A percentile compares a stretch with the other conserved stretches of the same genome.
phyloP scores from a whole-genome alignment of 768 basidiomycete genomes.

The Pulveroboletus frians region DNA sequence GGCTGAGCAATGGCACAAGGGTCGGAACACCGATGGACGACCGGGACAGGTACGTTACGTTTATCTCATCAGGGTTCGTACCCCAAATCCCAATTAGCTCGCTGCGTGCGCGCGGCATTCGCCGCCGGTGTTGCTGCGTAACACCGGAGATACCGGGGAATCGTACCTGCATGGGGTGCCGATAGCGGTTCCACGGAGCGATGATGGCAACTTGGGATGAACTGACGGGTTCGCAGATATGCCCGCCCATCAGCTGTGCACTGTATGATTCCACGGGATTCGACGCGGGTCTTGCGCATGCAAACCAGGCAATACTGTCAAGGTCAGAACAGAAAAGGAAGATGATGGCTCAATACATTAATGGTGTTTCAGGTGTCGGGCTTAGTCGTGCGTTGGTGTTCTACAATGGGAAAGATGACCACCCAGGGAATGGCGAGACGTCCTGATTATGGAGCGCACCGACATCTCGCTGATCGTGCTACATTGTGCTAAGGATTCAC shows the following conservation, averaged over 20 bases:
- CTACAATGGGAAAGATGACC: constrained; percentile 6
- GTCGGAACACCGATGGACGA: not conserved
- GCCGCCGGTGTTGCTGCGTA: constrained; percentile 5
- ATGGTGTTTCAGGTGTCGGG: not conserved
- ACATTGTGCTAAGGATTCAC: not conserved
- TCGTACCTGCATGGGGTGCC: not conserved
- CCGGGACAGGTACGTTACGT: not conserved
- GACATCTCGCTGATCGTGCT: not conserved
- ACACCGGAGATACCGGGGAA: constrained; percentile 1
- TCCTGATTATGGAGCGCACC: not conserved
- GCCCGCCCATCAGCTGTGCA: not conserved
- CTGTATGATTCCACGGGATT: not conserved
- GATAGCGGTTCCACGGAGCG: constrained; percentile 9
- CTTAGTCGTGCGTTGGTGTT: not conserved
- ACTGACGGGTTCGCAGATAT: not conserved
- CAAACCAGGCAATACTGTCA: not conserved
- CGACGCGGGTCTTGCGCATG: not conserved
- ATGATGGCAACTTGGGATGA: constrained; percentile 14
- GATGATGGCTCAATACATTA: not conserved
- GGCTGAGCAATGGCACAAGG: not conserved
- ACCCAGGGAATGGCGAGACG: not conserved
- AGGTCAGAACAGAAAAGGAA: constrained; percentile 8
- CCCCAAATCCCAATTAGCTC: constrained; percentile 8
- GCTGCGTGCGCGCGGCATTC: constrained; percentile 1
- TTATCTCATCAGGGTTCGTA: constrained; percentile 13